A percentile compares a stretch with the other conserved stretches of the same genome.
Evolutionary conservation across 2,329 filamentous ascomycete species (phyloP).

Genomic region (Ophiognomonia clavigignenti-juglandacearum): DNA sequence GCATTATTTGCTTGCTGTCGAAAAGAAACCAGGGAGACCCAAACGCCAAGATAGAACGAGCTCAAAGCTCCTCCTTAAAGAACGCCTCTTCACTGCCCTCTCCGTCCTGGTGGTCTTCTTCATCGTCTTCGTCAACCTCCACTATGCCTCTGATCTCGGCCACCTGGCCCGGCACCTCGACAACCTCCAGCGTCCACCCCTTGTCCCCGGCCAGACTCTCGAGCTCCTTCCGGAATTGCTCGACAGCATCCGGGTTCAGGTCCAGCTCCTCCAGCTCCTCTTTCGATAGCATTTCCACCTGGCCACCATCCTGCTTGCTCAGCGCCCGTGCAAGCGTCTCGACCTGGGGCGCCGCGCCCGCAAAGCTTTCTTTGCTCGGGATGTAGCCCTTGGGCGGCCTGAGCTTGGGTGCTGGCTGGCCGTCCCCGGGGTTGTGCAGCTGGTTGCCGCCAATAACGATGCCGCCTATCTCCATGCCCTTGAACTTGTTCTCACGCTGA

Average conservation of each 20-base stretch:
- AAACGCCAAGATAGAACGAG: neutral
- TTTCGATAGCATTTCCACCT: conserved; percentile 54
- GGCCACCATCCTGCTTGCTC: conserved; percentile 54
- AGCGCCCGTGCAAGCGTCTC: conserved; percentile 42
- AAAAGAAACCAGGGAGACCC: neutral
- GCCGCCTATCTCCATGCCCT: conserved; percentile 43
- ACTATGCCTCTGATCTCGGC: conserved; percentile 68
- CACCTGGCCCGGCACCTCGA: conserved; percentile 58
- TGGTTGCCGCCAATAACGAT: conserved; percentile 47
- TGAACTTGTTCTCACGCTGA: conserved; percentile 18
- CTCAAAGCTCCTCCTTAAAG: conserved; percentile 49
- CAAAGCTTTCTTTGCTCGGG: conserved; percentile 19
- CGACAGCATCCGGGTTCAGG: conserved; percentile 61
- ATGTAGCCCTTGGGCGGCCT: conserved; percentile 39
- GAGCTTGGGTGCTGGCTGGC: conserved; percentile 41
- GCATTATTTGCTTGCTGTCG: neutral
- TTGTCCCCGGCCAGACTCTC: conserved; percentile 64
- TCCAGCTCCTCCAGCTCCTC: conserved; percentile 66
- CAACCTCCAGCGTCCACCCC: conserved; percentile 76
- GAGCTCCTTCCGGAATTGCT: conserved; percentile 64
- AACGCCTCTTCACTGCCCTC: conserved; percentile 47
- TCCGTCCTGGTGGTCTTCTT: conserved; percentile 24
- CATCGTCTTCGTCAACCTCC: conserved; percentile 51
- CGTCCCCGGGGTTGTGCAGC: conserved; percentile 42
- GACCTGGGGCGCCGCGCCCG: conserved; percentile 25